Evolutionary conservation across 192 early-diverging fungal species (phyloP).

Genomic region (Gigaspora rosea): DNA sequence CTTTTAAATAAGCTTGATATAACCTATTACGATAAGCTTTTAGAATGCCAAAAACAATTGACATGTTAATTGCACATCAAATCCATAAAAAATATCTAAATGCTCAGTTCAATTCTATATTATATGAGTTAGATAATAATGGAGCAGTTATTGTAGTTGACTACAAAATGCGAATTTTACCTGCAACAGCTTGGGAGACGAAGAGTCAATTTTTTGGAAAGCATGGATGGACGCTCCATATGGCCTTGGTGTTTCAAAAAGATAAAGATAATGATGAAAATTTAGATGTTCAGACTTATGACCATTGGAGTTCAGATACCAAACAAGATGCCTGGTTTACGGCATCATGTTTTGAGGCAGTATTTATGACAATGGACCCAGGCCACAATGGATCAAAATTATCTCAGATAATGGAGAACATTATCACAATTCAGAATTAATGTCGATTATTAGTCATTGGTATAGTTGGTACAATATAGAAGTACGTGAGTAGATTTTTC

Average conservation of each 20-base stretch:
- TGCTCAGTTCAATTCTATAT: background rate
- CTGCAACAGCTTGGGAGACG: background rate
- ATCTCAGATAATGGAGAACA: background rate
- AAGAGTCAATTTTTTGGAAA: constrained; percentile 20
- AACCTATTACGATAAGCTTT: background rate
- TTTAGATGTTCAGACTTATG: too few relatives aligned
- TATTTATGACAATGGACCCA: too few relatives aligned
- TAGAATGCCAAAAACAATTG: constrained; percentile 8
- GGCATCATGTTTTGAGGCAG: too few relatives aligned
- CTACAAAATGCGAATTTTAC: too few relatives aligned
- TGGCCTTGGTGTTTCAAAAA: background rate
- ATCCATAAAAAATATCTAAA: background rate
- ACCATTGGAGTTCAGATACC: too few relatives aligned
- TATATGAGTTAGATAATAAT: background rate
- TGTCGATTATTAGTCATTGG: background rate
- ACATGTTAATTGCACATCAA: constrained; percentile 9
- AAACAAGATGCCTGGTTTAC: too few relatives aligned
- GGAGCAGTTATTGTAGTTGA: too few relatives aligned
- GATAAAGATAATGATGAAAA: too few relatives aligned
- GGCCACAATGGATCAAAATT: too few relatives aligned
- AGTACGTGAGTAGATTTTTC: too few relatives aligned
- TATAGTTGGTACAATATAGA: too few relatives aligned
- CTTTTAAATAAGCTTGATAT: background rate
- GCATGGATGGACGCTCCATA: background rate
- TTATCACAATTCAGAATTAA: constrained; percentile 12